Conservation (phyloP, 2,329 filamentous ascomycete species). For the Xylariales sp. region DNA sequence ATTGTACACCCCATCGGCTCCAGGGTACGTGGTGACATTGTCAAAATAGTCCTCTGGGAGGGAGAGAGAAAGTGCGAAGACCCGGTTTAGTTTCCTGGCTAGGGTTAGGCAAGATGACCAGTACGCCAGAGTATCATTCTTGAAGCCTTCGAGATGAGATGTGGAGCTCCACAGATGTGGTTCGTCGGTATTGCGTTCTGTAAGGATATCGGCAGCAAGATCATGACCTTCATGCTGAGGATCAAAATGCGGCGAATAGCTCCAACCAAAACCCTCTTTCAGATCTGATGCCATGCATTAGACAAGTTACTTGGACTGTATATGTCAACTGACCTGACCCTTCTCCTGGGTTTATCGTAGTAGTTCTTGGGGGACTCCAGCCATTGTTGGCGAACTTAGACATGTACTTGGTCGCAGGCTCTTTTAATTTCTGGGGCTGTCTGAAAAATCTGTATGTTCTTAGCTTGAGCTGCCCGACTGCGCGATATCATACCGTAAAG, state of each 20-base stretch:
- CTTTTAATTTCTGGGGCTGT: neutral
- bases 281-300: too few relatives aligned
- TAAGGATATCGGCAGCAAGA: neutral
- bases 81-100: neutral
- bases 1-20: neutral
- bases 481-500: neutral
- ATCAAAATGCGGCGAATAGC: neutral
- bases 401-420: neutral
- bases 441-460: neutral
- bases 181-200: neutral
- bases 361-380: neutral
- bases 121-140: neutral
- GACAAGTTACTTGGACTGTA: too few relatives aligned
- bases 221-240: neutral
- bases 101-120: neutral
- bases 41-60: neutral
- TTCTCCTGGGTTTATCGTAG: neutral
- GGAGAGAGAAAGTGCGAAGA: neutral
- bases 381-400: neutral
- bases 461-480: too few relatives aligned
- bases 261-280: neutral
- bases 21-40: neutral
- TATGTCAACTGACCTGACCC: neutral
- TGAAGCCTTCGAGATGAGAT: neutral
- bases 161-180: neutral